These are phyloP conservation scores for Penicillium paxilli DNA, from an alignment of 495 filamentous ascomycete genomes.

Conservation along the genomic window DNA sequence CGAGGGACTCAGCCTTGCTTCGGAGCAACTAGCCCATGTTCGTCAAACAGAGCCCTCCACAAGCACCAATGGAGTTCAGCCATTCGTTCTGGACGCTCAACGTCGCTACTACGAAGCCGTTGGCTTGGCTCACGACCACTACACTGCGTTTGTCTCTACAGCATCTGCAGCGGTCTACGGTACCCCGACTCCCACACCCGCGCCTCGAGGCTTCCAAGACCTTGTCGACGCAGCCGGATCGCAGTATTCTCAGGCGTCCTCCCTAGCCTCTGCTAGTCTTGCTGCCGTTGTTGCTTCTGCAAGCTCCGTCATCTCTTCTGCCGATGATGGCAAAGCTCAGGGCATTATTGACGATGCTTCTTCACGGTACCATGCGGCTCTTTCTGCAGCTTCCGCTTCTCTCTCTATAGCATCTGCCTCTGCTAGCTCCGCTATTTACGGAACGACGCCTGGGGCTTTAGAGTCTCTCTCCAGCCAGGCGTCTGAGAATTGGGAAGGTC, in stretches of 20 bases:
- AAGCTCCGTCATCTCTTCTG: conserved; percentile 43
- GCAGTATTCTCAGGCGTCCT: conserved; percentile 46
- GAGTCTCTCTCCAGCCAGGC: conserved; percentile 53
- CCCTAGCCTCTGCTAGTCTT: conserved; percentile 51
- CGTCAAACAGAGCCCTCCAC: conserved; percentile 60
- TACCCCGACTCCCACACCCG: conserved; percentile 46
- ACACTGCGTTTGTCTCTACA: conserved; percentile 68
- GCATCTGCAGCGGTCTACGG: conserved; percentile 60
- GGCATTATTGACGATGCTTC: conserved; percentile 47
- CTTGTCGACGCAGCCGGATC: conserved; percentile 46
- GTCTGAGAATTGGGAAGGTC: conserved; percentile 63
- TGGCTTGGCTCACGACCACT: conserved; percentile 74
- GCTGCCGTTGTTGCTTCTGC: conserved; percentile 46
- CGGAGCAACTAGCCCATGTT: conserved; percentile 61
- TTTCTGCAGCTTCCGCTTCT: conserved; percentile 48
- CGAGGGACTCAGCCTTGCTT: conserved; percentile 64
- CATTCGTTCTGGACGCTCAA: conserved; percentile 59
- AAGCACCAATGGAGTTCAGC: conserved; percentile 53
- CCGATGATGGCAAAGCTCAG: conserved; percentile 39
- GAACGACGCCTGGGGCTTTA: conserved; percentile 41
- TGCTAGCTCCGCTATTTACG: conserved; percentile 42
- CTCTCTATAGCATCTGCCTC: conserved; percentile 57
- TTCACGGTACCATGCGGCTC: conserved; percentile 46
- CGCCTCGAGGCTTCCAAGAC: conserved; percentile 28
- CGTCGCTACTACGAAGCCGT: conserved; percentile 76